A percentile compares a stretch with the other conserved stretches of the same genome.
phyloP scores from a whole-genome alignment of 139 green algal species.

The Chlamydomonas incerta region DNA sequence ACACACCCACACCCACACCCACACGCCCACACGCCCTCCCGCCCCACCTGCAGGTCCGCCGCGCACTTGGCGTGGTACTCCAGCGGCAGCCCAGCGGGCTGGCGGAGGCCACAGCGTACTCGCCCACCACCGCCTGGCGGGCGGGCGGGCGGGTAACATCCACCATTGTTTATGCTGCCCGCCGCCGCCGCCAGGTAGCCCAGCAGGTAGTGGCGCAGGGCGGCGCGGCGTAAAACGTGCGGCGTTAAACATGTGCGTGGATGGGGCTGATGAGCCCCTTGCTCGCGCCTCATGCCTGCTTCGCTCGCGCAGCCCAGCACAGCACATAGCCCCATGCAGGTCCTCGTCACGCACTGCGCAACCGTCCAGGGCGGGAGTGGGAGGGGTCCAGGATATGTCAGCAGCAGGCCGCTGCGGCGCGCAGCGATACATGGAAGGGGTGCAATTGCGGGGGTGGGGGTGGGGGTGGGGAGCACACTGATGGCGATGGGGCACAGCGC shows the following conservation, averaged over 20 bases:
- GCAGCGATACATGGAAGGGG: no score
- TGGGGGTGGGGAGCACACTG: no score
- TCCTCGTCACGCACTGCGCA: background rate
- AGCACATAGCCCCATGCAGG: no score
- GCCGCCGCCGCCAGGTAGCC: constrained; percentile 48
- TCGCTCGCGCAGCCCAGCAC: no score
- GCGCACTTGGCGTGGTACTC: constrained; percentile 86
- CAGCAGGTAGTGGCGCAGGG: constrained; percentile 68
- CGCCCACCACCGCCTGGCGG: constrained; percentile 66
- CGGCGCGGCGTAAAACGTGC: no score
- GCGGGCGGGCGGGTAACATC: no score
- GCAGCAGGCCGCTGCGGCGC: constrained; percentile 63
- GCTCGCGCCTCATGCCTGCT: no score
- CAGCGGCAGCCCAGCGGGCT: constrained; percentile 79
- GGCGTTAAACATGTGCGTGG: no score
- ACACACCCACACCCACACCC: constrained; percentile 18
- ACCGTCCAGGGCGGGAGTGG: constrained; percentile 4
- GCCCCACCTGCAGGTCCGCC: constrained; percentile 60
- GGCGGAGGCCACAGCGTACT: constrained; percentile 83
- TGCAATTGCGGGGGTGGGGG: no score
- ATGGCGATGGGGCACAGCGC: no score
- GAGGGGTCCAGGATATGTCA: constrained; percentile 71
- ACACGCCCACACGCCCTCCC: no score
- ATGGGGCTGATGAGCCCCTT: no score
- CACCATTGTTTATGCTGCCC: constrained; percentile 1